Base-by-base conservation (phyloP, 805 yeast genomes). In the Komagataella phaffii region DNA sequence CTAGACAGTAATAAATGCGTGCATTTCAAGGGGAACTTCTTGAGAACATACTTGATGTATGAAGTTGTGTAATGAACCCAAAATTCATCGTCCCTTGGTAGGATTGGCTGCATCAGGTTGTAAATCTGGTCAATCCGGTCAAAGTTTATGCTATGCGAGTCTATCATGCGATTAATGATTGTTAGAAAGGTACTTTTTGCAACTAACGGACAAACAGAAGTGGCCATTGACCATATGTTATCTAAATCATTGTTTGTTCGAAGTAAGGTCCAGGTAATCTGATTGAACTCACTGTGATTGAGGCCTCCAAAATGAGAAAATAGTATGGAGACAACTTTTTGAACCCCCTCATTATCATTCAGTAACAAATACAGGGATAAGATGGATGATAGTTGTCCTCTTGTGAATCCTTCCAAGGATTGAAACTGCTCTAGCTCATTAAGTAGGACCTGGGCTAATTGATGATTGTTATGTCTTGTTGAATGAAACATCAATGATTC, bases 1-100 rank as follows among this genome's bases (percentile, higher is more conserved):
- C 10, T 30, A 30, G 40, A 10, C 40, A 30, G 40, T 14, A 30
- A 14, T 14, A 30, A 30, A 10, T 30, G 40, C 40, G 40, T 30
- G 14, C 10, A 30, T 30, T 10, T 6, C 14, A 30, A 30, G 10
- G 40, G 62, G 47, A 54, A 60, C 17, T 58, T 59, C 45, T 63
- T 52, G 19, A 53, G 54, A 45, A 65, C 48, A 48, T 65, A 65
- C 44, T 65, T 67, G 57, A 67, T 59, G 49, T 67, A 68, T 0
- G 58, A 46, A 40, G 59, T 47, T n/a, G 52, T 51, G 61, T 66
- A 68, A 48, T 59, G 56, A 36, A 58, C 59, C 68, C 68, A 68
- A 48, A 62, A 46, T 17, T 50, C 50, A 48, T 66, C 64, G 4
- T 24, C 49, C 3, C 6, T 8, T 3, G 45, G 17, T 4, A 59